Percentiles rank a stretch among this genome's conserved stretches.
phyloP scores from a whole-genome alignment of 345 rosid genomes.

The Pseudoturritis turrita region DNA sequence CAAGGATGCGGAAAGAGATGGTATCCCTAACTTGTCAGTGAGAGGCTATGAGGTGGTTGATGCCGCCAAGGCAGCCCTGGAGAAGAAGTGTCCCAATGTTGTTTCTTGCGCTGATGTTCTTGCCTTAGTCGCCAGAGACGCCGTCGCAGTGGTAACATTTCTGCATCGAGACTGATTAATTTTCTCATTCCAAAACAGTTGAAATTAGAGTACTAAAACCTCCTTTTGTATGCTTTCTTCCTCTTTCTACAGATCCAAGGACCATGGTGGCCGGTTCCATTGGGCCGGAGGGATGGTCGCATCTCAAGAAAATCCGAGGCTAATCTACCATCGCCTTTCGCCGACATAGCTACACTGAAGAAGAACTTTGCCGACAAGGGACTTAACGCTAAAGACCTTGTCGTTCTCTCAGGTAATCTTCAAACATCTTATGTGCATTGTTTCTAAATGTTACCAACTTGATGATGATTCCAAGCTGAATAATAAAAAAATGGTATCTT shows the following conservation, averaged over 20 bases:
- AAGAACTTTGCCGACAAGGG: no score
- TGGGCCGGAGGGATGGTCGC: no score
- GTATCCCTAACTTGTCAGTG: slow-evolving; percentile 27
- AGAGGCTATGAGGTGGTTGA: slow-evolving; percentile 42
- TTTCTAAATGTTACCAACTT: not conserved
- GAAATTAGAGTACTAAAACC: no score
- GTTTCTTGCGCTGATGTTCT: no score
- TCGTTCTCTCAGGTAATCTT: slow-evolving; percentile 53
- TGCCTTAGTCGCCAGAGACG: no score
- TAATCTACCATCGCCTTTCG: no score
- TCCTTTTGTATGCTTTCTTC: slow-evolving; percentile 34
- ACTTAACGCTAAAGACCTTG: slow-evolving; percentile 43
- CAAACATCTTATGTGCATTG: not conserved
- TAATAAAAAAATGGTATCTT: not conserved
- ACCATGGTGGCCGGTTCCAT: no score
- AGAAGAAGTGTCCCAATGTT: slow-evolving; percentile 28
- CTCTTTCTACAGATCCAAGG: no score
- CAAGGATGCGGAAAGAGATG: slow-evolving; percentile 36
- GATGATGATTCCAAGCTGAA: not conserved
- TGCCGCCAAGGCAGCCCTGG: slow-evolving; percentile 33
- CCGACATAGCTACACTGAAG: no score
- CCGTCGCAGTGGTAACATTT: no score
- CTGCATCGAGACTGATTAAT: slow-evolving; percentile 15
- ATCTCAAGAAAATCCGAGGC: no score
- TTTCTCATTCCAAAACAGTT: no score